Evolutionary conservation across 805 yeast genomes (phyloP), one percentile per base, ranked within the genome.

Genomic region (Spathaspora passalidarum): DNA sequence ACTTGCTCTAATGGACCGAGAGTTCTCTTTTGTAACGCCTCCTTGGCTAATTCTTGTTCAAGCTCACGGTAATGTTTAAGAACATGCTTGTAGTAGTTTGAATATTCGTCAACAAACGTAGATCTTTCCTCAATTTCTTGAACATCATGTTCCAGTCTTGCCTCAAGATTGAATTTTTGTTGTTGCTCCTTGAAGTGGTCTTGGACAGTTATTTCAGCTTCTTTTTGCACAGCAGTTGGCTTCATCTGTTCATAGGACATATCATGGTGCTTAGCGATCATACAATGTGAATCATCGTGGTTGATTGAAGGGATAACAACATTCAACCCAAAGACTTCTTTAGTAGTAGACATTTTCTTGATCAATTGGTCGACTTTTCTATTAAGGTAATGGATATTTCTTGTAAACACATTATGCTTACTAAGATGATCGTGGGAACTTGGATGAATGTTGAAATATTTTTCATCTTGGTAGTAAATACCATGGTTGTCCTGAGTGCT

Each of bases 381-480:
- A 47, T 65, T 66, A 35, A 66, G 51, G 42, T 56, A 63, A 32
- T 49, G 43, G 21, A 61, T 47, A 46, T 60, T 64, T 22, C 55
- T 51, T 16, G 52, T 44, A 16, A 63, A 53, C 22, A 51, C 45
- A 50, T 63, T 63, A 34, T 48, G 54, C 42, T 53, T 59, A 32
- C 53, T 47, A 18, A 46, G 25, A 13, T 42, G 44, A 3, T 47
- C 48, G 9, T 40, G 21, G 19, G 35, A 40, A 17, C 32, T 32
- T 18, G 43, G 45, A 19, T 47, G 51, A 29, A 58, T 52, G 25
- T 56, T 50, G 50, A 65, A 63, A 38, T 43, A 51, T n/a, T 47
- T 52, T 45, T 66, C 71, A 48, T 68, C 63, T 45, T 66, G 63
- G 52, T 56, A 68, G 50, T 68, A 69, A 16, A 65, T 46, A 36